Evolutionary conservation across 208 protist species (phyloP).

Genomic region (Acanthamoeba healyi): DNA sequence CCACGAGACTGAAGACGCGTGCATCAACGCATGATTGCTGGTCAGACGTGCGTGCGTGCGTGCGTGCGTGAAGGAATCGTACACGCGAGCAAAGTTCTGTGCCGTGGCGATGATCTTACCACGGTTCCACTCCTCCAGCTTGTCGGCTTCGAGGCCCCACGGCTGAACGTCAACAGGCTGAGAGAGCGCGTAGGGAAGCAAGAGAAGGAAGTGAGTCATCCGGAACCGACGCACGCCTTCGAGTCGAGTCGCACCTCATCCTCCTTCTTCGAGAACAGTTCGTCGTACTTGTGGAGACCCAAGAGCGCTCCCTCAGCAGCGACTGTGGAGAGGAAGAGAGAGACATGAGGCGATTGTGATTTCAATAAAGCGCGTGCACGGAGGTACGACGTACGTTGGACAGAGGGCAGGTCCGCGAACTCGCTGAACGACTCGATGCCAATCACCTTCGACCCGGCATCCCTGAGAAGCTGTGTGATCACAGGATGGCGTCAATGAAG

Average conservation of each 20-base stretch:
- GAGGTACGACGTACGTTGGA: neutral
- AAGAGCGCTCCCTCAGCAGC: slow-evolving; percentile 30
- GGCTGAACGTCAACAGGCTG: slow-evolving; percentile 14
- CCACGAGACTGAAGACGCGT: neutral
- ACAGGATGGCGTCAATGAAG: too few relatives aligned
- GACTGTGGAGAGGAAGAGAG: neutral
- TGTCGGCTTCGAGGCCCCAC: neutral
- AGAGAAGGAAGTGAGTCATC: neutral
- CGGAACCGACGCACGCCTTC: too few relatives aligned
- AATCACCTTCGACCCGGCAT: slow-evolving; percentile 6
- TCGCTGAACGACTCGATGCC: neutral
- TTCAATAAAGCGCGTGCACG: neutral
- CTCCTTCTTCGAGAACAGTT: slow-evolving; percentile 49
- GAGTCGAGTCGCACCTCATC: neutral
- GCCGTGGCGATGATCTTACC: slow-evolving; percentile 63
- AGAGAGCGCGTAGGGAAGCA: neutral
- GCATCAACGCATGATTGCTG: neutral
- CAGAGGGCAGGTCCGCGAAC: neutral
- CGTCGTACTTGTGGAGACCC: slow-evolving; percentile 62
- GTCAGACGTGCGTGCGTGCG: neutral
- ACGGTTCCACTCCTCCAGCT: neutral
- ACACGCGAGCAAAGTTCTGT: slow-evolving; percentile 63
- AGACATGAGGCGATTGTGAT: neutral
- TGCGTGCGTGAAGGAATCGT: neutral
- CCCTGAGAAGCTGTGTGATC: neutral